Evolutionary conservation across 257 asterid species (phyloP).

Genomic region (Osmanthus fragrans): DNA sequence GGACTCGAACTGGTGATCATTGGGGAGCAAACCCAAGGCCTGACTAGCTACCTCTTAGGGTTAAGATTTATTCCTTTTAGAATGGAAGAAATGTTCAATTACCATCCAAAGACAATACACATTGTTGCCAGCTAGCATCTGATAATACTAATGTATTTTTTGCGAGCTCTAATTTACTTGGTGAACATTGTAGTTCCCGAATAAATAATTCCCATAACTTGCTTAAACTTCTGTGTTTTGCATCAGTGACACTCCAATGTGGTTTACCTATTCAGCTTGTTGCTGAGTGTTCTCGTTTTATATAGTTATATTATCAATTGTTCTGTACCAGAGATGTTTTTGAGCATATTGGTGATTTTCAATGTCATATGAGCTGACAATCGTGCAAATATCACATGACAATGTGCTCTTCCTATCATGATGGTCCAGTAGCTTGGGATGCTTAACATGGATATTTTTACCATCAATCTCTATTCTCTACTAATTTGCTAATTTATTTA

Average conservation of each 20-base stretch:
- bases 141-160: not conserved
- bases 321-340: not conserved
- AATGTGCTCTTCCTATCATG: not conserved
- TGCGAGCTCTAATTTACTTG: not conserved
- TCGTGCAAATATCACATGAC: not conserved
- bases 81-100: slow-evolving; percentile 2
- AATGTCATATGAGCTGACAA: not conserved
- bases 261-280: not conserved
- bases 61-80: not conserved
- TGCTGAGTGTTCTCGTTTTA: not conserved
- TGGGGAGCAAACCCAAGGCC: no score
- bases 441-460: not conserved
- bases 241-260: not conserved
- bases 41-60: no score
- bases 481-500: not conserved
- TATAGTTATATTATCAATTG: not conserved
- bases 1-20: no score
- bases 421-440: not conserved
- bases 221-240: not conserved
- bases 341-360: slow-evolving; percentile 5
- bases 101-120: not conserved
- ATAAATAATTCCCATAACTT: not conserved
- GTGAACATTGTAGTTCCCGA: not conserved
- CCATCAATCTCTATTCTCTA: not conserved
- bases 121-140: not conserved